These are phyloP conservation scores for Henckelia pumila DNA, from an alignment of 257 asterid species.

Conservation along the genomic window DNA sequence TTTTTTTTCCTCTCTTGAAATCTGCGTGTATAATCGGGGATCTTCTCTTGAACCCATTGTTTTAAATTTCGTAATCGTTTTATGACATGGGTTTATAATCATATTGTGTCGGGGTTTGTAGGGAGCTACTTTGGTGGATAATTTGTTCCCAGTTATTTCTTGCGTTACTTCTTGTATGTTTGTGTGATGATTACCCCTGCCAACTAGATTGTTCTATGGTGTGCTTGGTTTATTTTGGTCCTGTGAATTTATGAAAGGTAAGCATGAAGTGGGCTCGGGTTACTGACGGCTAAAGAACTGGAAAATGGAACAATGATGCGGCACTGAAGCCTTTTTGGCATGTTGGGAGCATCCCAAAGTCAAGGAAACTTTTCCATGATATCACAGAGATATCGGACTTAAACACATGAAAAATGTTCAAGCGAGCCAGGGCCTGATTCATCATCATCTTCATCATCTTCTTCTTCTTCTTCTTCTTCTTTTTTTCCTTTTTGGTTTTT, in stretches of 20 bases:
- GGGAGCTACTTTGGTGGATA: constrained; percentile 14
- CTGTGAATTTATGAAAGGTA: too few species aligned
- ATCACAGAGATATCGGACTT: too few species aligned
- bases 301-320: too few species aligned
- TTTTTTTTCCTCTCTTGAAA: neutral
- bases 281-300: neutral
- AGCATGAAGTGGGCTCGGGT: too few species aligned
- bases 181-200: neutral
- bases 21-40: neutral
- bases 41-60: neutral
- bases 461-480: too few species aligned
- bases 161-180: neutral
- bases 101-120: neutral
- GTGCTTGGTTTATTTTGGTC: too few species aligned
- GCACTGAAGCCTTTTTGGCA: neutral
- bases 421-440: too few species aligned
- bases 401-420: too few species aligned
- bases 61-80: neutral
- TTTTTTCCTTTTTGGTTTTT: too few species aligned
- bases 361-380: too few species aligned
- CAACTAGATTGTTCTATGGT: neutral
- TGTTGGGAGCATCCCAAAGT: neutral
- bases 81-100: neutral
- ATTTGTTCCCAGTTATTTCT: constrained; percentile 5
- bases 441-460: too few species aligned